Evolutionary conservation across 768 basidiomycete species (phyloP).

Genomic region (Lentinula boryana): DNA sequence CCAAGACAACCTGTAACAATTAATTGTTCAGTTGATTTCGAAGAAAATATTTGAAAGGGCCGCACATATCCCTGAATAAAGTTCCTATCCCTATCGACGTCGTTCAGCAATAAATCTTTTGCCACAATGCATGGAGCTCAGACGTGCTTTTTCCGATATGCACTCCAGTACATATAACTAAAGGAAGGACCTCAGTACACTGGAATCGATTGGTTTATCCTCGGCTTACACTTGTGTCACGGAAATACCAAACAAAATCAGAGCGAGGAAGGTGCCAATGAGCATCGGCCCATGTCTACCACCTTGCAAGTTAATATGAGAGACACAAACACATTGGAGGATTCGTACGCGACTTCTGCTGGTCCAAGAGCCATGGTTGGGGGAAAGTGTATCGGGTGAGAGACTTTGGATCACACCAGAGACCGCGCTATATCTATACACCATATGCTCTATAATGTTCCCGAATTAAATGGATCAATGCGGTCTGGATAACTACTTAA

Average conservation of each 20-base stretch:
- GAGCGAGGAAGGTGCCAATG: slow-evolving; percentile 5
- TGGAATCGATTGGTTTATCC: not conserved
- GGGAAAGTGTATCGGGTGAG: not conserved
- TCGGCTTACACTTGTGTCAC: slow-evolving; percentile 5
- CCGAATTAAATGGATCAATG: not conserved
- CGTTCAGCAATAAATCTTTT: not conserved
- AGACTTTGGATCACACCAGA: not conserved
- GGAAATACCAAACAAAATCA: slow-evolving; percentile 6
- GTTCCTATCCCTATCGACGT: not conserved
- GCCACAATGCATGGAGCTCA: not conserved
- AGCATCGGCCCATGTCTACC: slow-evolving; percentile 8
- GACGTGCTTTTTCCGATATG: slow-evolving; percentile 1
- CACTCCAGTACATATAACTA: slow-evolving; percentile 6
- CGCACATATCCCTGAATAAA: not conserved
- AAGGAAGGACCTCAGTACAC: no score
- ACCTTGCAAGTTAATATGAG: not conserved
- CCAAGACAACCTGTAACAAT: not conserved
- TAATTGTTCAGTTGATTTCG: no score
- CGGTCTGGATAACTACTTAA: not conserved
- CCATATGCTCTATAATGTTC: not conserved
- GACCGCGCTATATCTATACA: not conserved
- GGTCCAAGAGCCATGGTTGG: not conserved
- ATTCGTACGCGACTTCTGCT: not conserved
- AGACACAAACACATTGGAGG: not conserved
- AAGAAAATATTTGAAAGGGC: not conserved